phyloP scores from a whole-genome alignment of 108 stramenopile species.

The Cyclostephanos invisitatus region DNA sequence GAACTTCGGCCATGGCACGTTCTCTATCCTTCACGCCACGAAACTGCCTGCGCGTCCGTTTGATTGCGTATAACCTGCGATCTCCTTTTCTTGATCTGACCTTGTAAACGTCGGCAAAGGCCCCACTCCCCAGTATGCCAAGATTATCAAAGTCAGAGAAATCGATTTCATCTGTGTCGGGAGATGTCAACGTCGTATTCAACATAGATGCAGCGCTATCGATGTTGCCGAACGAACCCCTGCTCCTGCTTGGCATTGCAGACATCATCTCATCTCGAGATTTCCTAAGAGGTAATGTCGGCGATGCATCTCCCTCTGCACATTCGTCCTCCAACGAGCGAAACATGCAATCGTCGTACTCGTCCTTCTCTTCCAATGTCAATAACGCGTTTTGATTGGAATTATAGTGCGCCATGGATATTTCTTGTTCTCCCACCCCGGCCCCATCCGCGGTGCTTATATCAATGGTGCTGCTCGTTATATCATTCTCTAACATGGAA shows the following conservation, averaged over 20 bases:
- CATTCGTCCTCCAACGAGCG: constrained; percentile 21
- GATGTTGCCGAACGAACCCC: not conserved
- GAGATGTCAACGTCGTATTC: constrained; percentile 3
- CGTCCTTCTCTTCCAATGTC: constrained; percentile 37
- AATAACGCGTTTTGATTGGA: constrained; percentile 18
- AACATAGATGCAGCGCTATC: constrained; percentile 1
- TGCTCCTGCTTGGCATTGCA: not conserved
- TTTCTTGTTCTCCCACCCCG: not conserved
- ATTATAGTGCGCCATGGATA: not conserved
- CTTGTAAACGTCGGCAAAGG: constrained; percentile 86
- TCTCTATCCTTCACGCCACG: constrained; percentile 82
- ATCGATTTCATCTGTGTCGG: constrained; percentile 11
- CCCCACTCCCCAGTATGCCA: constrained; percentile 69
- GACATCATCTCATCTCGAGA: constrained; percentile 8
- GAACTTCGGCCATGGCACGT: constrained; percentile 73
- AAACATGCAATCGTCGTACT: constrained; percentile 30
- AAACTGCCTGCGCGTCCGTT: constrained; percentile 77
- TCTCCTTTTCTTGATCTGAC: constrained; percentile 64
- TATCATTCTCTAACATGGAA: constrained; percentile 71
- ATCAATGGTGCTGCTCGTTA: constrained; percentile 36
- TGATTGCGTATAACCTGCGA: constrained; percentile 69
- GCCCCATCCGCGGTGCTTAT: constrained; percentile 7
- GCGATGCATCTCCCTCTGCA: constrained; percentile 21
- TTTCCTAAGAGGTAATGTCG: not conserved
- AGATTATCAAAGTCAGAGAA: constrained; percentile 68